Conservation (phyloP, 2,329 filamentous ascomycete species). For the Penicillium brasilianum region DNA sequence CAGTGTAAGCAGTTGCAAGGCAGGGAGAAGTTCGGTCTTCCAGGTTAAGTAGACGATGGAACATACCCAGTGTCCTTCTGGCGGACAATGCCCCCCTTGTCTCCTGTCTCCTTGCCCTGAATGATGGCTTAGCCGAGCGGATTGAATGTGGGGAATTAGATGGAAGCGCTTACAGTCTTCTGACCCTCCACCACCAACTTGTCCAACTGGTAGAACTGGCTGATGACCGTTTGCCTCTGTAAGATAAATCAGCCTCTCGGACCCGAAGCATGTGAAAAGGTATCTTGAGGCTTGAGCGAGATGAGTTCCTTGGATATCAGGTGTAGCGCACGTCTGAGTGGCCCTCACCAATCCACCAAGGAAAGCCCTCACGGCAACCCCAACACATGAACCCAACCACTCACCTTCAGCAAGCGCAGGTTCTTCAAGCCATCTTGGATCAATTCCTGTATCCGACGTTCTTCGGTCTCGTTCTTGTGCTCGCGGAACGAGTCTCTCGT, state of each 20-base stretch:
- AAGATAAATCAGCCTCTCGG: constrained; percentile 41
- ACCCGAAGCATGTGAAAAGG: background rate
- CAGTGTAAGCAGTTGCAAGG: constrained; percentile 12
- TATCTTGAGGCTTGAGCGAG: background rate
- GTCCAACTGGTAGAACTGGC: constrained; percentile 93
- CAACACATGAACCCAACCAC: constrained; percentile 33
- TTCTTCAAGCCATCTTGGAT: constrained; percentile 87
- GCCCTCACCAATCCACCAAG: background rate
- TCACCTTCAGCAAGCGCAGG: constrained; percentile 87
- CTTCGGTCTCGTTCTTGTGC: constrained; percentile 73
- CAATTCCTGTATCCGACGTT: constrained; percentile 80
- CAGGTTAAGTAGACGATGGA: background rate
- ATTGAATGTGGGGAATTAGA: background rate
- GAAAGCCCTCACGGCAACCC: background rate
- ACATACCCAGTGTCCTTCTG: constrained; percentile 78
- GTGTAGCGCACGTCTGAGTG: background rate
- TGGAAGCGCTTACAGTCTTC: constrained; percentile 65
- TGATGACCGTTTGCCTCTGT: constrained; percentile 92
- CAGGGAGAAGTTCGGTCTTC: background rate
- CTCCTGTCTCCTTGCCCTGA: constrained; percentile 59
- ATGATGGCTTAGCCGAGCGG: constrained; percentile 11
- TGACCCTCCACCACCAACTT: constrained; percentile 89
- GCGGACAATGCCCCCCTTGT: constrained; percentile 69
- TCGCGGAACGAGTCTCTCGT: constrained; percentile 91
- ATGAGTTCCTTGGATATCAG: background rate